Percentiles rank a stretch among this genome's conserved stretches.
Evolutionary conservation across 495 filamentous ascomycete species (phyloP).

Genomic region (Aspergillus mulundensis): DNA sequence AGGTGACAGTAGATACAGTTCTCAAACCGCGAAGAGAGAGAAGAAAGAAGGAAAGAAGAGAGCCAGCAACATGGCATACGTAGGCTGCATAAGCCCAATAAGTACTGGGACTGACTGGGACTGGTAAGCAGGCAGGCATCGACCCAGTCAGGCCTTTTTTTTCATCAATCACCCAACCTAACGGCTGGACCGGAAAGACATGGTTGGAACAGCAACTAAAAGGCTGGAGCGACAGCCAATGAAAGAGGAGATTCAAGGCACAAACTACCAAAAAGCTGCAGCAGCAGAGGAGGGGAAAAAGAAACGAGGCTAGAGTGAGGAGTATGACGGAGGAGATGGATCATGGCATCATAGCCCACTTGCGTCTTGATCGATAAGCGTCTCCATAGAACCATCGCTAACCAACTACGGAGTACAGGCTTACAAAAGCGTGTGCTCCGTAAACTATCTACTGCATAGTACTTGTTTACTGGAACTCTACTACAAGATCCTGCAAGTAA

Average conservation of each 20-base stretch:
- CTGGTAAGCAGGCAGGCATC: neutral
- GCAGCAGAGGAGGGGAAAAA: conserved; percentile 3
- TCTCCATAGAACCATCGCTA: neutral
- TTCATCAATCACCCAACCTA: neutral
- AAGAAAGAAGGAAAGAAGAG: neutral
- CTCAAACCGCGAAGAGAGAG: neutral
- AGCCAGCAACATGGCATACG: neutral
- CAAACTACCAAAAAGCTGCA: neutral
- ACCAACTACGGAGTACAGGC: neutral
- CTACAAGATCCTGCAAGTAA: no score
- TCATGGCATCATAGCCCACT: conserved; percentile 7
- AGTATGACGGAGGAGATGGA: conserved; percentile 7
- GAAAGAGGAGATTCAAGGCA: neutral
- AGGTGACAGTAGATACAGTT: neutral
- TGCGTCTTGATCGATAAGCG: conserved; percentile 11
- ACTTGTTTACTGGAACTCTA: neutral
- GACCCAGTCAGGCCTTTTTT: neutral
- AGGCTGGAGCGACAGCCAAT: neutral
- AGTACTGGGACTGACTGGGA: neutral
- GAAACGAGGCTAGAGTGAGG: conserved; percentile 2
- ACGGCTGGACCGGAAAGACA: conserved; percentile 18
- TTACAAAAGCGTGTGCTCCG: neutral
- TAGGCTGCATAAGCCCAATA: neutral
- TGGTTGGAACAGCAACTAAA: conserved; percentile 15
- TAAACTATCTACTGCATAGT: no score